phyloP scores from a whole-genome alignment of 139 green algal genomes.

The Nannochloris sp. region DNA sequence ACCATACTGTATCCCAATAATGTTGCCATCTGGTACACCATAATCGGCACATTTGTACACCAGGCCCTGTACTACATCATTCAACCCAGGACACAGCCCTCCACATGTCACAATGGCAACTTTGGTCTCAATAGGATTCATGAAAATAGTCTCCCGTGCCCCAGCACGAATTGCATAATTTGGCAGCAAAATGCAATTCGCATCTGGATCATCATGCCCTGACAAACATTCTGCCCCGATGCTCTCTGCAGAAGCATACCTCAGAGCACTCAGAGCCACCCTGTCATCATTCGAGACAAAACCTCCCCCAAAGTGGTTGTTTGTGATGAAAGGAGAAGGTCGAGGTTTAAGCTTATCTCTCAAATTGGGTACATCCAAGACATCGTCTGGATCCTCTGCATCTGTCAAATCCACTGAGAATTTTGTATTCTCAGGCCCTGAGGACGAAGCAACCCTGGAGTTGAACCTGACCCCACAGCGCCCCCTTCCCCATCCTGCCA shows the following conservation, averaged over 20 bases:
- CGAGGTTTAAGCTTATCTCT: constrained; percentile 33
- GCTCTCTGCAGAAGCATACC: constrained; percentile 62
- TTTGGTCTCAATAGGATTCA: constrained; percentile 63
- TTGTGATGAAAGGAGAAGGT: constrained; percentile 18
- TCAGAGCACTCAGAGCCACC: constrained; percentile 69
- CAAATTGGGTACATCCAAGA: constrained; percentile 51
- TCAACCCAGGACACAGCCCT: constrained; percentile 94
- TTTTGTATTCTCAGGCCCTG: constrained; percentile 4
- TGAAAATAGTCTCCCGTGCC: constrained; percentile 75
- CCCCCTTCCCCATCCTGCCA: too few species aligned
- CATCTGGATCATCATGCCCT: background rate
- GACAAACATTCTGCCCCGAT: constrained; percentile 4
- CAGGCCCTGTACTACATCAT: constrained; percentile 89
- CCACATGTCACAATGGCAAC: constrained; percentile 88
- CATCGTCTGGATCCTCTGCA: constrained; percentile 26
- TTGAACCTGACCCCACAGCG: too few species aligned
- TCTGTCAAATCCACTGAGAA: constrained; percentile 18
- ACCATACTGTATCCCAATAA: constrained; percentile 83
- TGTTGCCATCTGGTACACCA: constrained; percentile 77
- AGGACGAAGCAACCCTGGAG: too few species aligned
- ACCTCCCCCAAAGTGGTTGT: constrained; percentile 77
- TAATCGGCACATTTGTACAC: constrained; percentile 82
- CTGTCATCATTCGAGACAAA: constrained; percentile 74
- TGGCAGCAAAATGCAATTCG: constrained; percentile 55
- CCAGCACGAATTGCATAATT: constrained; percentile 73